Evolutionary conservation across 2,329 filamentous ascomycete genomes (phyloP).

Genomic region (Pseudogymnoascus sp.): DNA sequence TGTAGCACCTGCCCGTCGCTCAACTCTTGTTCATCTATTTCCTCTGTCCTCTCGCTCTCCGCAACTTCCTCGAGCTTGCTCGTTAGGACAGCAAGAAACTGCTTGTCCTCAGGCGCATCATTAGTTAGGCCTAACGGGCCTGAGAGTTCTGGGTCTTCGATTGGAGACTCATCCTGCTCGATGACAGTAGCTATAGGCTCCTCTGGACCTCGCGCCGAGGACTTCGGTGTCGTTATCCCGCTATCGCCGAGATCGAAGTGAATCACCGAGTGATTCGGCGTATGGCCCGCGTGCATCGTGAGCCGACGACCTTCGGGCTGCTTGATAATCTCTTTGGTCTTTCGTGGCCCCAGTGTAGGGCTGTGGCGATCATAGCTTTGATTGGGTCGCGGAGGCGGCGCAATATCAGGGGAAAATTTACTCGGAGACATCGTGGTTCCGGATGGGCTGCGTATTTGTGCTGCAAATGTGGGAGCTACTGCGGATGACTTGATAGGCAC

Average conservation of each 20-base stretch:
- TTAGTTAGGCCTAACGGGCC: constrained; percentile 49
- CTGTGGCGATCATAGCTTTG: constrained; percentile 10
- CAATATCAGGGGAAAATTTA: constrained; percentile 21
- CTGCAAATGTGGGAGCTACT: constrained; percentile 31
- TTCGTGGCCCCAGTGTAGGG: neutral
- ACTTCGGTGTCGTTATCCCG: constrained; percentile 23
- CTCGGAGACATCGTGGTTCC: constrained; percentile 17
- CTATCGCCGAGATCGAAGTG: constrained; percentile 39
- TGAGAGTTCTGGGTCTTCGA: constrained; percentile 38
- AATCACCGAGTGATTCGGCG: constrained; percentile 48
- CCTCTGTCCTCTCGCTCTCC: constrained; percentile 7
- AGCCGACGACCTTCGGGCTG: constrained; percentile 40
- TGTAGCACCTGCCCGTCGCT: constrained; percentile 21
- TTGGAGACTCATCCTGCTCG: neutral
- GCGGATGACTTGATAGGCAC: constrained; percentile 48
- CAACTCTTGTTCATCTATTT: constrained; percentile 11
- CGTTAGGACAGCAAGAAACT: constrained; percentile 43
- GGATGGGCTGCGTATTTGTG: constrained; percentile 24
- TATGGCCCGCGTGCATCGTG: constrained; percentile 56
- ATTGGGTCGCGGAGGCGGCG: constrained; percentile 16
- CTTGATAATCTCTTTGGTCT: constrained; percentile 17
- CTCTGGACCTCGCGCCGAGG: neutral
- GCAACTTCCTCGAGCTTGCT: constrained; percentile 37
- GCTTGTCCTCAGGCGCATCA: constrained; percentile 47
- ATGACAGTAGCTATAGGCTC: constrained; percentile 10